Evolutionary conservation across 2,329 filamentous ascomycete genomes (phyloP), one percentile per base, ranked within the genome.

Genomic region (Neospermospora avenae): DNA sequence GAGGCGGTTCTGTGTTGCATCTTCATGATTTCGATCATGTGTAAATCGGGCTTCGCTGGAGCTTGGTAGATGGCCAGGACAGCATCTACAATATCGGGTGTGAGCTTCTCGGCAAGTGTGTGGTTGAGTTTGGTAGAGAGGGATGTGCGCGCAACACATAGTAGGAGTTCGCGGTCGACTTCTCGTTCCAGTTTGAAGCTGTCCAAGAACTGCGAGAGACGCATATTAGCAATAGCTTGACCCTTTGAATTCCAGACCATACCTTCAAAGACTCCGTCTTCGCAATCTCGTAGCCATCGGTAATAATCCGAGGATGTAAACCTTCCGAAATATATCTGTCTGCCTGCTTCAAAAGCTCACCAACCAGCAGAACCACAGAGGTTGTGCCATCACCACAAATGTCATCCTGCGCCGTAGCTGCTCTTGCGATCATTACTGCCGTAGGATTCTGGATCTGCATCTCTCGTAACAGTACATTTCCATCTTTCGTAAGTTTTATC

Each of bases 11-110:
- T 90, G 80, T 99, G 95, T 80, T 99, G 95, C 93, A 99, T 98
- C 76, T 96, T 98, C 95, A 99, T 99, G 71, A 99, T 98, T 78
- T 99, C 95, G 68, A 99, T 84, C 95, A 99, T 99, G 81, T 98
- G 93, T 72, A 99, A 78, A 77, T 99, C 95, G 59, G 96, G 96
- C 80, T 98, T 98, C 64, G 85, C 86, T 25, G 91, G 91, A 18
- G 90, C 81, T 75, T 92, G 84, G 80, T 97, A 93, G 75, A 99
- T 99, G 66, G 95, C 85, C 59, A 99, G 86, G 51, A 99, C 95
- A 61, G 95, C 90, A 74, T 99, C 95, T 72, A 98, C 95, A 71
- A 99, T 96, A 70, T 91, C 90, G 60, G 95, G 92, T 0, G 93
- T 98, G 63, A 99, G 86, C 74, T 93, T 90, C 74, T 93, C 87